phyloP scores from a whole-genome alignment of 106 monocot genomes.

The Hemerocallis citrina region DNA sequence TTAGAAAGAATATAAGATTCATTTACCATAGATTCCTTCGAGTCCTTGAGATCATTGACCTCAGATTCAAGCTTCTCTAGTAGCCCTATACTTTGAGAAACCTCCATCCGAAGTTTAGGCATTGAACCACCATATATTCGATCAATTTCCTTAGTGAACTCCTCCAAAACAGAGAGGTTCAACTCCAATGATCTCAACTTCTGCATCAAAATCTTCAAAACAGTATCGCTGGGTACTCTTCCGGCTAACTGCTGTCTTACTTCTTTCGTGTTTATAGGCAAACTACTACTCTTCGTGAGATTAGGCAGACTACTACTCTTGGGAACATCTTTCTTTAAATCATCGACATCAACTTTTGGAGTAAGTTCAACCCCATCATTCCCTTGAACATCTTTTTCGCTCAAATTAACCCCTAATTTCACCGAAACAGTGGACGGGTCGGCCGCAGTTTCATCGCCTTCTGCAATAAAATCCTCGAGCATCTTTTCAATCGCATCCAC shows the following conservation, averaged over 20 bases:
- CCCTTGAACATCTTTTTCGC: slow-evolving; percentile 1
- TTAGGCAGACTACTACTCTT: too few relatives aligned
- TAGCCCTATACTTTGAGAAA: slow-evolving; percentile 13
- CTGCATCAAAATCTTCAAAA: slow-evolving; percentile 52
- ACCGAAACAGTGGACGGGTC: not conserved
- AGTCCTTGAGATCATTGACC: slow-evolving; percentile 13
- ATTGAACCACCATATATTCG: slow-evolving; percentile 22
- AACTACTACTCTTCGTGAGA: too few relatives aligned
- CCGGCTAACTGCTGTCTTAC: slow-evolving; percentile 10
- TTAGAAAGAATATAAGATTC: not conserved
- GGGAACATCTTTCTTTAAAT: not conserved
- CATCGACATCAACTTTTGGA: not conserved
- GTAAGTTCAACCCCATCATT: not conserved
- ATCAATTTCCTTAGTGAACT: slow-evolving; percentile 27
- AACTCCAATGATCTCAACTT: slow-evolving; percentile 42
- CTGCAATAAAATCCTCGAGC: slow-evolving; percentile 39
- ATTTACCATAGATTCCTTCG: slow-evolving; percentile 21
- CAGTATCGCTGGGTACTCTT: slow-evolving; percentile 30
- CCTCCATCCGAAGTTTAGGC: slow-evolving; percentile 24
- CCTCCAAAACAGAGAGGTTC: slow-evolving; percentile 29
- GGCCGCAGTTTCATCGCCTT: slow-evolving; percentile 5
- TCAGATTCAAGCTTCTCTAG: slow-evolving; percentile 24
- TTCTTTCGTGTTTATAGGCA: slow-evolving; percentile 14
- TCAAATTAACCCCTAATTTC: not conserved
- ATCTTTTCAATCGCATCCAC: slow-evolving; percentile 44